Percentiles rank a stretch among this genome's conserved stretches.
These are phyloP conservation scores for Colletotrichum godetiae DNA, from an alignment of 2,329 filamentous ascomycete genomes.

Conservation along the genomic window DNA sequence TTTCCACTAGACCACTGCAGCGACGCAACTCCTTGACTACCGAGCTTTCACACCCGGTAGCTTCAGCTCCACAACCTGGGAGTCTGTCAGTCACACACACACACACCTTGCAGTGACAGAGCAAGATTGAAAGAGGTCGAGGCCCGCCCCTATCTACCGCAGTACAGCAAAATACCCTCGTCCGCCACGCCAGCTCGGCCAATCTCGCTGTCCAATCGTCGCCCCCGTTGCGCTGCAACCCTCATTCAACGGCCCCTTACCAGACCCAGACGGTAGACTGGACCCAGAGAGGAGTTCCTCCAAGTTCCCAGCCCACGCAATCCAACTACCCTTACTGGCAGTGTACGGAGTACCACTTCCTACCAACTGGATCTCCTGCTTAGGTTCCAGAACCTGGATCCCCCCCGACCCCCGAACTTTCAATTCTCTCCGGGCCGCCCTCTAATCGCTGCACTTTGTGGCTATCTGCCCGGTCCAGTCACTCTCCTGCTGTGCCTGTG, in stretches of 20 bases:
- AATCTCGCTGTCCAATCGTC: conserved; percentile 36
- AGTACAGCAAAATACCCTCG: conserved; percentile 28
- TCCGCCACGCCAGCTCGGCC: conserved; percentile 33
- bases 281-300: conserved; percentile 29
- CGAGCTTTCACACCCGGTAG: not conserved
- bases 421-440: conserved; percentile 19
- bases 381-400: conserved; percentile 22
- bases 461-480: conserved; percentile 20
- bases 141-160: conserved; percentile 29
- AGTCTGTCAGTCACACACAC: not conserved
- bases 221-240: conserved; percentile 34
- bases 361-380: no score
- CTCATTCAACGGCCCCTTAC: conserved; percentile 33
- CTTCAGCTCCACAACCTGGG: not conserved
- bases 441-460: conserved; percentile 22
- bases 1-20: conserved; percentile 16
- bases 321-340: conserved; percentile 13
- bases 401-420: conserved; percentile 22
- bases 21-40: conserved; percentile 10
- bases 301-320: conserved; percentile 9
- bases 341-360: conserved; percentile 5
- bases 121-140: not conserved
- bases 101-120: no score
- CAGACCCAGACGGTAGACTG: conserved; percentile 28
- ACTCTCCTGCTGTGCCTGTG: not conserved